Base-by-base conservation (phyloP, 1,284 basidiomycete species). In the Microbotryomycetes sp. region DNA sequence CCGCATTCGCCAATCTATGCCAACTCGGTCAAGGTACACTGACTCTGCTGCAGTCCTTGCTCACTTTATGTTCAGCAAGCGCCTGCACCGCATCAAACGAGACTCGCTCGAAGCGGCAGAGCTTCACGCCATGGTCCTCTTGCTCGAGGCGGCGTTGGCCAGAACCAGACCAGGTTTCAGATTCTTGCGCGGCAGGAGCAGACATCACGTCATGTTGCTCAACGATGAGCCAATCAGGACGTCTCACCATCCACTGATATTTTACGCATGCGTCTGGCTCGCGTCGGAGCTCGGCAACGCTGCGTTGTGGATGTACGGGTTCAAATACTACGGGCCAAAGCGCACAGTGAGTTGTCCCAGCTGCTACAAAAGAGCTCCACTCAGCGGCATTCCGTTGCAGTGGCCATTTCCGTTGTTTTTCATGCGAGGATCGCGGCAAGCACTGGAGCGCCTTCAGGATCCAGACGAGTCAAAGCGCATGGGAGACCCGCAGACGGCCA, bases 401-500 rank as follows among this genome's bases (percentile, higher is more conserved):
- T 61, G 51, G 58, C 56, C 61, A 3, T 55, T 68, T 29, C 61
- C 66, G 1, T 48, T 52, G 27, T 59, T 50, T 35, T 52, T 57
- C 52, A 58, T 58, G 49, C 52, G 64, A 27, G 54, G 61, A 5
- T 64, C 67, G 3, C 55, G 57, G 6, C 28, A 16, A 4, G 51
- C 57, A n/a, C 61, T 68, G 59, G 67, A 68, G 24, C 27, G 45
- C 1, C 23, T 59, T 0, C 64, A 57, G 45, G 64, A 68, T n/a
- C 51, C 55, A 5, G 13, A 31, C 30, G 60, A 66, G n/a, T 46
- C 49, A 4, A n/a, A 41, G 18, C 23, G 26, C 3, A 50, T 55
- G 52, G 45, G n/a, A 16, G 41, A n/a, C 50, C 15, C 35, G 48
- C 30, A 48, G 3, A 48, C 60, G 3, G 56, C 64, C 7, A n/a